Conservation (phyloP, 768 basidiomycete genomes). For the Pisolithus sp. region DNA sequence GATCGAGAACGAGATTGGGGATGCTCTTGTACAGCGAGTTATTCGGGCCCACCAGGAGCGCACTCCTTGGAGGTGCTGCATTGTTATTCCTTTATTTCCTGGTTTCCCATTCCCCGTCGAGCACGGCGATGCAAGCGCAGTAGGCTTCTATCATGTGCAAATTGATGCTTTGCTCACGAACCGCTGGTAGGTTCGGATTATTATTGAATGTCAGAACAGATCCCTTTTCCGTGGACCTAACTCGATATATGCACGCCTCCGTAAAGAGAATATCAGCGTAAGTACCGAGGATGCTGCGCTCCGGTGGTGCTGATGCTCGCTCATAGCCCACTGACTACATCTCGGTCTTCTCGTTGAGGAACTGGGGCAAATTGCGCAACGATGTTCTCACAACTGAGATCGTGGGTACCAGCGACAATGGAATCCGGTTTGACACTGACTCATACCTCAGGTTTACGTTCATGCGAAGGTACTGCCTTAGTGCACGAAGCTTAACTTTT, state of each 20-base stretch:
- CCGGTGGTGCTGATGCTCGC: background rate
- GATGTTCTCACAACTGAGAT: conserved; percentile 85
- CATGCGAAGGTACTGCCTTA: conserved; percentile 63
- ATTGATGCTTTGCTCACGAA: background rate
- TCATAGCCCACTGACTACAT: conserved; percentile 90
- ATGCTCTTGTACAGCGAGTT: conserved; percentile 87
- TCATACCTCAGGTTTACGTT: conserved; percentile 64
- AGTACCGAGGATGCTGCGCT: conserved; percentile 1
- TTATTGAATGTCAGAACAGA: conserved; percentile 90
- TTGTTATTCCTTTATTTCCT: conserved; percentile 86
- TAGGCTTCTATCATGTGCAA: conserved; percentile 29
- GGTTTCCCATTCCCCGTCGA: conserved; percentile 94
- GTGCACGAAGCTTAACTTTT: background rate
- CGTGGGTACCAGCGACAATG: conserved; percentile 32
- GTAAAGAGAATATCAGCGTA: conserved; percentile 86
- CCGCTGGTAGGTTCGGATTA: conserved; percentile 71
- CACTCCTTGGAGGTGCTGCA: conserved; percentile 86
- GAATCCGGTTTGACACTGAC: conserved; percentile 6
- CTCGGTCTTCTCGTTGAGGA: conserved; percentile 82
- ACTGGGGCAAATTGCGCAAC: conserved; percentile 87
- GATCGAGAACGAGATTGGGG: conserved; percentile 91
- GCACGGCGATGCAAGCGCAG: conserved; percentile 87
- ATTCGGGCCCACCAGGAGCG: conserved; percentile 77
- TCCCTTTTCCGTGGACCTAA: conserved; percentile 83
- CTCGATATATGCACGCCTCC: conserved; percentile 83